Evolutionary conservation across 768 basidiomycete genomes (phyloP).

Genomic region (Amanita rubescens): DNA sequence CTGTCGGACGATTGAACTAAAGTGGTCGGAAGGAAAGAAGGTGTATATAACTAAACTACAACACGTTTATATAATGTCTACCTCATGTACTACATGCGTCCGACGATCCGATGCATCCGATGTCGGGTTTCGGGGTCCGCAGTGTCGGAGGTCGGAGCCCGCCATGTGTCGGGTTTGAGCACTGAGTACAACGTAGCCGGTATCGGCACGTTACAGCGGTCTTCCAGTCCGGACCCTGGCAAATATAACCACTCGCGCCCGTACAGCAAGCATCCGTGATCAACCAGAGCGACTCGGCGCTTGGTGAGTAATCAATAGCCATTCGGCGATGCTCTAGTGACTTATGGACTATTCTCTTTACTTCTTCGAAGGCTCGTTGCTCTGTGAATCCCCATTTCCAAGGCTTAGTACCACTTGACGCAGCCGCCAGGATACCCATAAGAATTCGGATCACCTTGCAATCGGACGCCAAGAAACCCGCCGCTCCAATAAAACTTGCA

Average conservation of each 20-base stretch:
- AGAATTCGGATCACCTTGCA: constrained; percentile 19
- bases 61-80: too few relatives aligned
- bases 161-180: too few relatives aligned
- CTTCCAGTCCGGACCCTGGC: constrained; percentile 23
- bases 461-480: constrained; percentile 26
- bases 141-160: too few relatives aligned
- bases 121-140: too few relatives aligned
- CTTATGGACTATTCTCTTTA: constrained; percentile 19
- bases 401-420: constrained; percentile 14
- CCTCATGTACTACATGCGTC: too few relatives aligned
- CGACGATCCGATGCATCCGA: too few relatives aligned
- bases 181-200: too few relatives aligned
- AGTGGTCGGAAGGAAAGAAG: too few relatives aligned
- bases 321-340: constrained; percentile 14
- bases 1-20: too few relatives aligned
- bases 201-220: too few relatives aligned
- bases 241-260: constrained; percentile 18
- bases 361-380: constrained; percentile 26
- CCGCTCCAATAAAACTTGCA: constrained; percentile 27
- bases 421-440: constrained; percentile 19
- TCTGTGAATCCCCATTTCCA: constrained; percentile 19
- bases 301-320: constrained; percentile 14
- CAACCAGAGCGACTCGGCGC: constrained; percentile 18
- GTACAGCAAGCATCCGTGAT: constrained; percentile 25
- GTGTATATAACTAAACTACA: too few relatives aligned